phyloP scores from a whole-genome alignment of 371 early-diverging fungal species.

The Nematocida sp. region DNA sequence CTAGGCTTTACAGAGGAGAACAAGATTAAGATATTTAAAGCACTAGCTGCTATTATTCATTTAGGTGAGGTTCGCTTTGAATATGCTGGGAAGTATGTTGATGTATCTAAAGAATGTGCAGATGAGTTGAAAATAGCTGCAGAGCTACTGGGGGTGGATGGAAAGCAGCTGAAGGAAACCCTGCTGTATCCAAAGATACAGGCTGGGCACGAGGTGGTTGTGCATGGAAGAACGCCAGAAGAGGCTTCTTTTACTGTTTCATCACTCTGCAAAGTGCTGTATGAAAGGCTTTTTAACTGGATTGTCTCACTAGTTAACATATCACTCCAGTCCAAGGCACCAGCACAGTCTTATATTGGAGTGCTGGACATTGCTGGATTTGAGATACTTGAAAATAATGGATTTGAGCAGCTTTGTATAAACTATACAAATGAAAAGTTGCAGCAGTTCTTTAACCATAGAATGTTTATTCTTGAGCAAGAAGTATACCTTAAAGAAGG shows the following conservation, averaged over 20 bases:
- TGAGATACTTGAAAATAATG: constrained; percentile 93
- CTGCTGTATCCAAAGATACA: constrained; percentile 82
- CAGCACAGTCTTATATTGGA: constrained; percentile 80
- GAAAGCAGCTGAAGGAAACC: constrained; percentile 78
- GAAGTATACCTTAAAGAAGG: constrained; percentile 91
- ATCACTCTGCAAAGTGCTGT: constrained; percentile 85
- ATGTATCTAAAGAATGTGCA: constrained; percentile 75
- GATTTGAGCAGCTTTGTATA: constrained; percentile 98
- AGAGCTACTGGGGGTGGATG: constrained; percentile 84
- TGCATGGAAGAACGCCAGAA: constrained; percentile 77
- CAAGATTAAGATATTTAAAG: constrained; percentile 77
- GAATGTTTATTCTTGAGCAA: constrained; percentile 98
- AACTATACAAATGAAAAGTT: constrained; percentile 99
- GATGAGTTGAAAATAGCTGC: constrained; percentile 78
- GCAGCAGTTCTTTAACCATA: constrained; percentile 99
- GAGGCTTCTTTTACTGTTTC: constrained; percentile 86
- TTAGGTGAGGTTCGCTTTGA: constrained; percentile 83
- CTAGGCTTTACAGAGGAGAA: constrained; percentile 79
- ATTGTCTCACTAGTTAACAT: constrained; percentile 83
- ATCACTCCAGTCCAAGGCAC: constrained; percentile 74
- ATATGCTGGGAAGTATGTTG: constrained; percentile 79
- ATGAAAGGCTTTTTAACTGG: constrained; percentile 89
- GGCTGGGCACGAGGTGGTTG: constrained; percentile 93
- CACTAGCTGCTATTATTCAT: constrained; percentile 86
- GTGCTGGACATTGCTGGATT: constrained; percentile 99